Evolutionary conservation across 768 basidiomycete species (phyloP).

Genomic region (Amanita subjunquillea): DNA sequence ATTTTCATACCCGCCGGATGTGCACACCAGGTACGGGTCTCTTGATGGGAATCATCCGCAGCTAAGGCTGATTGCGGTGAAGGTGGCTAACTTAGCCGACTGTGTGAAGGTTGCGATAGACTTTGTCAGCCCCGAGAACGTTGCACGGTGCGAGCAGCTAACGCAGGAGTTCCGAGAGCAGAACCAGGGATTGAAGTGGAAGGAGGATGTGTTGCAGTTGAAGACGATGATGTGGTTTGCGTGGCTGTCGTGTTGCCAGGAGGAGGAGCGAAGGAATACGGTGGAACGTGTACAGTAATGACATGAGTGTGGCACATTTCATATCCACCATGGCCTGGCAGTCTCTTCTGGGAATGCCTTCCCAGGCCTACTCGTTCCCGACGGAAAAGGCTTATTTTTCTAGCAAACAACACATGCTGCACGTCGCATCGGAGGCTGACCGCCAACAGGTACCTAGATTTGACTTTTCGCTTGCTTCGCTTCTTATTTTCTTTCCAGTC

Average conservation of each 20-base stretch:
- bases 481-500: neutral
- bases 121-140: slow-evolving; percentile 92
- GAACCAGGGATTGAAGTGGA: slow-evolving; percentile 84
- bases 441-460: neutral
- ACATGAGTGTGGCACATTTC: neutral
- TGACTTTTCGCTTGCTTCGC: neutral
- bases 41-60: neutral
- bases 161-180: slow-evolving; percentile 86
- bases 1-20: slow-evolving; percentile 95
- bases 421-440: slow-evolving; percentile 22
- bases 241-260: slow-evolving; percentile 61
- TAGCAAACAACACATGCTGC: slow-evolving; percentile 38
- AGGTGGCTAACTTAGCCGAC: slow-evolving; percentile 91
- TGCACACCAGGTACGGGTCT: slow-evolving; percentile 62
- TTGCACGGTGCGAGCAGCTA: slow-evolving; percentile 73
- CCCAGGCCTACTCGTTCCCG: slow-evolving; percentile 46
- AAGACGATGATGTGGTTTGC: slow-evolving; percentile 92
- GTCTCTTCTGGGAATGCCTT: slow-evolving; percentile 50
- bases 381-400: slow-evolving; percentile 39
- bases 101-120: slow-evolving; percentile 94
- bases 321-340: slow-evolving; percentile 27
- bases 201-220: slow-evolving; percentile 88
- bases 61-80: slow-evolving; percentile 1
- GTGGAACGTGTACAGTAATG: neutral
- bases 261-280: slow-evolving; percentile 9